Evolutionary conservation across 345 rosid species (phyloP).

Genomic region (Moricandia arvensis): DNA sequence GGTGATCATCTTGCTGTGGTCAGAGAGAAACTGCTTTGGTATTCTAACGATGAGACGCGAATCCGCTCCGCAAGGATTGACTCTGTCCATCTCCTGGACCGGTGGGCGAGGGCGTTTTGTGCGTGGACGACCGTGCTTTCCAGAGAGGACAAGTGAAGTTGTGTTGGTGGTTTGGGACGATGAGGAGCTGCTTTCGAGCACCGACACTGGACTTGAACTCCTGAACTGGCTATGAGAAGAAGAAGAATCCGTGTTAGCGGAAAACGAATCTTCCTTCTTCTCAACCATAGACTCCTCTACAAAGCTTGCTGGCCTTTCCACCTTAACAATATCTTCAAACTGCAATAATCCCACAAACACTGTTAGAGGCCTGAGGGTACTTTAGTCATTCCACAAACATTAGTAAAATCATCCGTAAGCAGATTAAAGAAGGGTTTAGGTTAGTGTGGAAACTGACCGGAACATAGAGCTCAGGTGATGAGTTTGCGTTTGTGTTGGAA

Average conservation of each 20-base stretch:
- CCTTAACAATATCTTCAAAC: constrained; percentile 91
- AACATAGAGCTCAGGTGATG: constrained; percentile 79
- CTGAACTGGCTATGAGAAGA: constrained; percentile 55
- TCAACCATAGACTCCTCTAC: constrained; percentile 74
- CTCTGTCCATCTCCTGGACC: constrained; percentile 42
- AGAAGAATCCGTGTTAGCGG: constrained; percentile 40
- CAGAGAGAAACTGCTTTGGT: constrained; percentile 56
- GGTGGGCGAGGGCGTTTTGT: constrained; percentile 94
- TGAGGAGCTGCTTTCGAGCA: constrained; percentile 88
- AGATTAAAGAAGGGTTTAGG: neutral
- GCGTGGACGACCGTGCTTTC: constrained; percentile 74
- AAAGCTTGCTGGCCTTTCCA: constrained; percentile 73
- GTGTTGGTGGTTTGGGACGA: constrained; percentile 51
- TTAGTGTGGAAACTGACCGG: constrained; percentile 53
- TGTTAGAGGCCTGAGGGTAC: neutral
- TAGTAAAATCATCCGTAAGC: no score
- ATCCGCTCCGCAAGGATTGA: constrained; percentile 34
- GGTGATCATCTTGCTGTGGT: constrained; percentile 57
- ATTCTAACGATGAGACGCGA: constrained; percentile 58
- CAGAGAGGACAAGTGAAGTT: constrained; percentile 34
- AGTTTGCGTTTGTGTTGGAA: constrained; percentile 51
- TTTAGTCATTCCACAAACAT: no score
- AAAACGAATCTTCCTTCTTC: constrained; percentile 43
- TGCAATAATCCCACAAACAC: constrained; percentile 34
- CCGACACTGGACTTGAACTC: constrained; percentile 84